These are phyloP conservation scores for Fusarium sambucinum DNA, from an alignment of 2,329 filamentous ascomycete species.

Conservation along the genomic window DNA sequence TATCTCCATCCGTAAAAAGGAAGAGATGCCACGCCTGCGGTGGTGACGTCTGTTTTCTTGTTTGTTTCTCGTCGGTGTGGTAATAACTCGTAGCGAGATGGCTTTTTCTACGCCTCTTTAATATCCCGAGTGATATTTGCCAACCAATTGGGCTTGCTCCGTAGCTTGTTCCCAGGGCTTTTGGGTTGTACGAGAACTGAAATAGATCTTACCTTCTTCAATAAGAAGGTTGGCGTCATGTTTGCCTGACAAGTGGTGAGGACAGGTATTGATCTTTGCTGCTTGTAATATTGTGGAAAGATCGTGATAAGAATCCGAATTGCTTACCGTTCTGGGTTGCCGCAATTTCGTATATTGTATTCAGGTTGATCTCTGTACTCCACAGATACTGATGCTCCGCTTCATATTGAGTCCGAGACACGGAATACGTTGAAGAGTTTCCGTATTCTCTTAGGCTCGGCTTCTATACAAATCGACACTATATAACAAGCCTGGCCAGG, in stretches of 20 bases:
- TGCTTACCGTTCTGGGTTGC: neutral
- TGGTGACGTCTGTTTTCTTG: conserved; percentile 1
- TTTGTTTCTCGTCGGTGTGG: conserved; percentile 2
- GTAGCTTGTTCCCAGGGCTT: neutral
- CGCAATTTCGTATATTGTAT: neutral
- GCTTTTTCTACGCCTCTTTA: conserved; percentile 13
- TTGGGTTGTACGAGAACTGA: neutral
- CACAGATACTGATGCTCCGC: neutral
- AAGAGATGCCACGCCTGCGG: neutral
- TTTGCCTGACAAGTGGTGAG: neutral
- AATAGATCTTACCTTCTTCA: conserved; percentile 10
- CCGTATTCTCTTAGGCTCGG: neutral
- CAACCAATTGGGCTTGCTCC: conserved; percentile 8
- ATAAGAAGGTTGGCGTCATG: neutral
- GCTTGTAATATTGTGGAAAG: neutral
- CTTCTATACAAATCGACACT: neutral
- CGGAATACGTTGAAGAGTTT: no score
- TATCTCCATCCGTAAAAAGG: neutral
- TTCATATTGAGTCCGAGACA: neutral
- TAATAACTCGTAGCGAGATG: conserved; percentile 3
- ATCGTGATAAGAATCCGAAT: neutral
- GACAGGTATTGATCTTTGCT: neutral
- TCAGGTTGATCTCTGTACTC: neutral
- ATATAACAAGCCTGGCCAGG: neutral
- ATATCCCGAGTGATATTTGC: conserved; percentile 1